Evolutionary conservation across 2,329 filamentous ascomycete genomes (phyloP), one percentile per base, ranked within the genome.

Genomic region (Clarireedia homoeocarpa): DNA sequence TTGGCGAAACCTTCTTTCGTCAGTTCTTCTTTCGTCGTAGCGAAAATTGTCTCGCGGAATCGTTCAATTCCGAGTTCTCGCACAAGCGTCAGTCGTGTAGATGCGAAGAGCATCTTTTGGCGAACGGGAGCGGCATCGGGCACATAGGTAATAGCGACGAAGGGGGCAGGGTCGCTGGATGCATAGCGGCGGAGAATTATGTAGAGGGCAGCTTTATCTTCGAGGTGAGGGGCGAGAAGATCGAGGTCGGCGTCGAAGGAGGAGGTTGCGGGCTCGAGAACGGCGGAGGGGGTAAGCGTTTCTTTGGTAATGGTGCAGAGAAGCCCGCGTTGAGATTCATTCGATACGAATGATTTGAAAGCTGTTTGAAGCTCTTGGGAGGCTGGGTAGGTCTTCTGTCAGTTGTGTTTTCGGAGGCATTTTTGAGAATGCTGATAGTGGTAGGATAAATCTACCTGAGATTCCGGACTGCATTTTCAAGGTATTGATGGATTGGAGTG

Each of bases 81-180:
- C 50, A 86, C 80, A 1, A 94, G 77, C 0, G 88, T 88, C 64
- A 91, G 75, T 9, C 88, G 81, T 27, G 89, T 91, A 24, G 84
- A 82, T 5, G 89, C 88, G 70, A 92, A 91, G 23, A 94, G 80
- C 85, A 89, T 94, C 77, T 94, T 94, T 70, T 90, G 86, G 40
- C 89, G 84, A 56, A 94, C 88, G 27, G 85, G 86, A 40, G 89
- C 89, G 1, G 81, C 69, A 71, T 92, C 87, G 26, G 89, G 89
- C 5, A 94, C 83, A 70, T 91, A 94, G 38, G 88, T 90, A 38
- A 91, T 75, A 47, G 85, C 86, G 26, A 87, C 73, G 61, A 91
- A 83, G 3, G 67, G 67, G 0, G 67, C 66, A 10, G 61, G 60
- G 17, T 67, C 62, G n/a, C 79, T 80, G 3, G 75, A 71, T 51